phyloP scores from a whole-genome alignment of 176 grass and related monocot species.

The Cenchrus fungigraminus region DNA sequence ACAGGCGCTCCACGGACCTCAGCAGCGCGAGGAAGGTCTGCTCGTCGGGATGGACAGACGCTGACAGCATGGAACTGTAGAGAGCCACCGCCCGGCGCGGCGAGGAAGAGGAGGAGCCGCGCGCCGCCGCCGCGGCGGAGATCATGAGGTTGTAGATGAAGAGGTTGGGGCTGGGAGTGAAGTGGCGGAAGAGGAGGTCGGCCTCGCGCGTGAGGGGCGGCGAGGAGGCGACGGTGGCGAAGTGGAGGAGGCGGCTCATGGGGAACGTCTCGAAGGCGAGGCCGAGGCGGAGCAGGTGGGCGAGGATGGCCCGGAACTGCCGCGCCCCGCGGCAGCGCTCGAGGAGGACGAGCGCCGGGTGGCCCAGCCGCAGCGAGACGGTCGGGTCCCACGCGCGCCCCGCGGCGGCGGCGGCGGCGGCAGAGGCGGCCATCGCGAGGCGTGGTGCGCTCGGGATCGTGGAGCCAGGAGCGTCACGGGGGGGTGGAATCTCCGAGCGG shows the following conservation, averaged over 20 bases:
- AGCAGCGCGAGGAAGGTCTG: slow-evolving; percentile 62
- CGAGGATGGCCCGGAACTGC: slow-evolving; percentile 53
- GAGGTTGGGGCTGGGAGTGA: slow-evolving; percentile 59
- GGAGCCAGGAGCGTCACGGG: no score
- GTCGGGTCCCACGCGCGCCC: slow-evolving; percentile 50
- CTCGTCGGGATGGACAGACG: slow-evolving; percentile 36
- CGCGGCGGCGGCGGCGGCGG: background rate
- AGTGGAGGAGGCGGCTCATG: slow-evolving; percentile 66
- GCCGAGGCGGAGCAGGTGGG: slow-evolving; percentile 54
- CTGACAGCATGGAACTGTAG: slow-evolving; percentile 52
- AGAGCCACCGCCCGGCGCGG: slow-evolving; percentile 6
- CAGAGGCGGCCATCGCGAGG: background rate
- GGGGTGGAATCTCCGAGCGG: background rate
- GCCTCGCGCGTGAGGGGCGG: slow-evolving; percentile 36
- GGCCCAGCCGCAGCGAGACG: slow-evolving; percentile 55
- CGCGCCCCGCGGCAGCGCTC: slow-evolving; percentile 43
- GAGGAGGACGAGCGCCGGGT: slow-evolving; percentile 58
- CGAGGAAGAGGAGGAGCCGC: slow-evolving; percentile 18
- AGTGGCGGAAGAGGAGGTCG: slow-evolving; percentile 55
- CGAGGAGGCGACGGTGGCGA: slow-evolving; percentile 43
- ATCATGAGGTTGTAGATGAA: slow-evolving; percentile 64
- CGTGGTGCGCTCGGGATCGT: background rate
- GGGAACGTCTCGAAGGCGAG: slow-evolving; percentile 58
- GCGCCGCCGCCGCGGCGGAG: slow-evolving; percentile 27
- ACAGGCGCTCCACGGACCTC: slow-evolving; percentile 32